These are phyloP conservation scores for Chamaecrista fasciculata DNA, from an alignment of 306 rosid species.

Conservation along the genomic window DNA sequence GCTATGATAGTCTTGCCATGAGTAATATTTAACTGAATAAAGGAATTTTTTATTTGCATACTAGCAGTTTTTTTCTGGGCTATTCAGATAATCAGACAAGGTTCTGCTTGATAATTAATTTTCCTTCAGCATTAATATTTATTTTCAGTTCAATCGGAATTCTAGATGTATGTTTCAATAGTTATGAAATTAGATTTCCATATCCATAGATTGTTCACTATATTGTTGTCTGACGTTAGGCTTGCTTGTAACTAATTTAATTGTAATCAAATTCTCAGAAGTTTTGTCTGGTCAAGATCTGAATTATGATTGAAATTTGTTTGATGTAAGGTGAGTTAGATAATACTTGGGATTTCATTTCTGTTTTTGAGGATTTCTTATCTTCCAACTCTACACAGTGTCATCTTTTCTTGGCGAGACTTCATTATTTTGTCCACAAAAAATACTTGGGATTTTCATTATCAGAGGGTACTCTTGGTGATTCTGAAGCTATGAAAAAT, in stretches of 20 bases:
- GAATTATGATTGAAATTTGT: constrained; percentile 1
- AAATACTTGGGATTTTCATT: constrained; percentile 24
- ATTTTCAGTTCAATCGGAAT: constrained; percentile 18
- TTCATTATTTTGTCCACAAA: too few species aligned
- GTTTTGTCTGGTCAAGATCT: constrained; percentile 11
- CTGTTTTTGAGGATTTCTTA: not conserved
- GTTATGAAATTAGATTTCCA: constrained; percentile 17
- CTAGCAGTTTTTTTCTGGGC: constrained; percentile 3
- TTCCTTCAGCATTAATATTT: constrained; percentile 3
- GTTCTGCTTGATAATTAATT: constrained; percentile 7
- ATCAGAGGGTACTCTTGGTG: constrained; percentile 3
- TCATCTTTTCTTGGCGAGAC: not conserved
- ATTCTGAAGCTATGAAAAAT: constrained; percentile 11
- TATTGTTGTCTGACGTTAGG: constrained; percentile 12
- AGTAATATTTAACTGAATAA: not conserved
- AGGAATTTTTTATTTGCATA: constrained; percentile 3
- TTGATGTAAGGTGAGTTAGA: constrained; percentile 3
- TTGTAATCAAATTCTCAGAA: constrained; percentile 9
- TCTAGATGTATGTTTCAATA: constrained; percentile 5
- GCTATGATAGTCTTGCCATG: constrained; percentile 3
- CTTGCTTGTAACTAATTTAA: constrained; percentile 1
- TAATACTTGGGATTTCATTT: constrained; percentile 27
- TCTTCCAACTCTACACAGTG: not conserved
- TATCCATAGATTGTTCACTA: not conserved
- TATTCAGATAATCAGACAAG: constrained; percentile 13